phyloP scores from a whole-genome alignment of 371 early-diverging fungal species.

The Mortierella sp. region DNA sequence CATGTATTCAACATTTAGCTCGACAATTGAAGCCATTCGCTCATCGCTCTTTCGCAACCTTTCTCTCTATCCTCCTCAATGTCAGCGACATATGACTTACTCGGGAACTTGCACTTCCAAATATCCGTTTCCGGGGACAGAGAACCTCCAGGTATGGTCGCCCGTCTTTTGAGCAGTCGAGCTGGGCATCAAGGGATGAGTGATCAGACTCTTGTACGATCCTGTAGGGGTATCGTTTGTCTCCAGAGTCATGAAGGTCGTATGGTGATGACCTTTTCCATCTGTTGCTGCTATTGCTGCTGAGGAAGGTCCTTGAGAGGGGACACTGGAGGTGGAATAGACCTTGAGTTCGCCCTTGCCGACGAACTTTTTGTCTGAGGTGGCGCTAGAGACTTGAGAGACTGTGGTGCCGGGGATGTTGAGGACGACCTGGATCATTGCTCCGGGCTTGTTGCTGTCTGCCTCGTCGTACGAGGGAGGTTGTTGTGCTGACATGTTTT shows the following conservation, averaged over 20 bases:
- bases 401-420: constrained; percentile 39
- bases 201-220: constrained; percentile 45
- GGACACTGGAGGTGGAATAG: constrained; percentile 25
- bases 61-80: too few relatives aligned
- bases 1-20: neutral
- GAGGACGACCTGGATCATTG: constrained; percentile 39
- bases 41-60: neutral
- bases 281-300: neutral
- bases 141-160: constrained; percentile 39
- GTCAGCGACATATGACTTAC: constrained; percentile 33
- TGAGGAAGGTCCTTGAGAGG: neutral
- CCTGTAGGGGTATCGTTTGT: constrained; percentile 39
- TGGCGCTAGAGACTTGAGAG: constrained; percentile 18
- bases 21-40: neutral
- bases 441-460: neutral
- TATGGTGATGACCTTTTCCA: neutral
- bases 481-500: neutral
- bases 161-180: constrained; percentile 43
- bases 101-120: constrained; percentile 40
- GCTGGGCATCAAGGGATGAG: constrained; percentile 54
- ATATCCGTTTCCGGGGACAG: constrained; percentile 44
- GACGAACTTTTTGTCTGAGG: constrained; percentile 28
- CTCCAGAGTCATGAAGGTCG: constrained; percentile 54
- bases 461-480: neutral
- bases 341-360: constrained; percentile 47